Evolutionary conservation across 1,139 yeast species (phyloP).

Genomic region (Magnusiomyces ingens): DNA sequence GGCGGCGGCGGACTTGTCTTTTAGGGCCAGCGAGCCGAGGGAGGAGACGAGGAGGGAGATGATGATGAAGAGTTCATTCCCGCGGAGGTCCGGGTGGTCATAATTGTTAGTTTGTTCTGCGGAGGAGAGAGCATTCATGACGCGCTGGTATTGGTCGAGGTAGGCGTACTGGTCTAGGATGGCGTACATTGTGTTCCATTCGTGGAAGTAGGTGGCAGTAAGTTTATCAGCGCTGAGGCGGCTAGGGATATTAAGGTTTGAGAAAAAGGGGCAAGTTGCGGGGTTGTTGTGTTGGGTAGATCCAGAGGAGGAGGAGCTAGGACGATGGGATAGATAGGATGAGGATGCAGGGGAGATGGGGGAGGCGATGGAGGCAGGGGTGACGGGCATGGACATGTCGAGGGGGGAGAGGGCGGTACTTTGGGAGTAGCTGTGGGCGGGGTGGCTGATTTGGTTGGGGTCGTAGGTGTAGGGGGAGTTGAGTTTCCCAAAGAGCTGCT

Average conservation of each 20-base stretch:
- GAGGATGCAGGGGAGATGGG: constrained; percentile 4
- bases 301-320: constrained; percentile 7
- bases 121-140: constrained; percentile 25
- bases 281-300: neutral
- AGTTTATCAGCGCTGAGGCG: constrained; percentile 31
- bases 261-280: constrained; percentile 3
- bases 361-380: neutral
- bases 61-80: constrained; percentile 34
- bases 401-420: constrained; percentile 13
- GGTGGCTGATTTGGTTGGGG: neutral
- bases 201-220: constrained; percentile 52
- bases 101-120: constrained; percentile 13
- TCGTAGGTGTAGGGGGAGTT: constrained; percentile 15
- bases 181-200: constrained; percentile 72
- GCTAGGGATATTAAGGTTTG: constrained; percentile 23
- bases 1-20: constrained; percentile 15
- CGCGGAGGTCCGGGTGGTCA: constrained; percentile 17
- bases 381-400: constrained; percentile 6
- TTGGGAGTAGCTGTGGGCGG: neutral
- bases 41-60: constrained; percentile 42
- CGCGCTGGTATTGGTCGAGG: constrained; percentile 48
- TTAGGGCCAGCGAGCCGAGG: constrained; percentile 26
- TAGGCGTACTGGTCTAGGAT: constrained; percentile 61
- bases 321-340: constrained; percentile 12
- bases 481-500: constrained; percentile 18